Percentiles rank a stretch among this genome's conserved stretches.
These are phyloP conservation scores for Pluteus cervinus DNA, from an alignment of 768 basidiomycete species.

Conservation along the genomic window DNA sequence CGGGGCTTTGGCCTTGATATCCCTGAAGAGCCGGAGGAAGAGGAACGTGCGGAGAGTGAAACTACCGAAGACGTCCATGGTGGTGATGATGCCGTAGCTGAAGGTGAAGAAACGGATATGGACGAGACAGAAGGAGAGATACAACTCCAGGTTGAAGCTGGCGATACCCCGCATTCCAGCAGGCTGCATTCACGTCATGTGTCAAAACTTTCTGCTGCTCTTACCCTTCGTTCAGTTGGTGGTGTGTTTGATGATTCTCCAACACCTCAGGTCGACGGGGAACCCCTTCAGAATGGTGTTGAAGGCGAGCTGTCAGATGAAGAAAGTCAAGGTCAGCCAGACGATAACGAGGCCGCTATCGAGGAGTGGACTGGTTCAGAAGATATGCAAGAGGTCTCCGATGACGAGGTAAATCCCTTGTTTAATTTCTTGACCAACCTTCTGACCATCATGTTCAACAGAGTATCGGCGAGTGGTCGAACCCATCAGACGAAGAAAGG, in stretches of 20 bases:
- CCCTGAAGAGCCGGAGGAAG: conserved; percentile 68
- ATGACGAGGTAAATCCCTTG: conserved; percentile 55
- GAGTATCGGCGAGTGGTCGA: conserved; percentile 88
- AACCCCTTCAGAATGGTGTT: conserved; percentile 40
- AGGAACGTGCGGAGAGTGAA: conserved; percentile 26
- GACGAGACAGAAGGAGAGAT: conserved; percentile 28
- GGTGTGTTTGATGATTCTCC: conserved; percentile 20
- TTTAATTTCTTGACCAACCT: conserved; percentile 8
- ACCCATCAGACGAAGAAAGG: conserved; percentile 86
- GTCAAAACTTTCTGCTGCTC: conserved; percentile 59
- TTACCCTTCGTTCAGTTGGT: conserved; percentile 53
- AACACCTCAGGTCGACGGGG: conserved; percentile 17
- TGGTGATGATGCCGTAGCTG: conserved; percentile 19
- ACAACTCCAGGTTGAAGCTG: conserved; percentile 19
- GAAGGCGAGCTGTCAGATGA: conserved; percentile 24
- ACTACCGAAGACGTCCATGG: conserved; percentile 16
- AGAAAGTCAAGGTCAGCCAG: conserved; percentile 20
- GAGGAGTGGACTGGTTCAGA: conserved; percentile 85
- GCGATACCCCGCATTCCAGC: conserved; percentile 36
- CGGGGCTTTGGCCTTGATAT: conserved; percentile 80
- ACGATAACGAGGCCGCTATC: conserved; percentile 35
- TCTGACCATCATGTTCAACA: conserved; percentile 20
- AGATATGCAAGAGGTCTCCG: conserved; percentile 56
- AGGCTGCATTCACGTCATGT: conserved; percentile 62
- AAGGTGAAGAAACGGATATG: conserved; percentile 27